phyloP scores from a whole-genome alignment of 768 basidiomycete genomes.

The Rubroboletus satanas region DNA sequence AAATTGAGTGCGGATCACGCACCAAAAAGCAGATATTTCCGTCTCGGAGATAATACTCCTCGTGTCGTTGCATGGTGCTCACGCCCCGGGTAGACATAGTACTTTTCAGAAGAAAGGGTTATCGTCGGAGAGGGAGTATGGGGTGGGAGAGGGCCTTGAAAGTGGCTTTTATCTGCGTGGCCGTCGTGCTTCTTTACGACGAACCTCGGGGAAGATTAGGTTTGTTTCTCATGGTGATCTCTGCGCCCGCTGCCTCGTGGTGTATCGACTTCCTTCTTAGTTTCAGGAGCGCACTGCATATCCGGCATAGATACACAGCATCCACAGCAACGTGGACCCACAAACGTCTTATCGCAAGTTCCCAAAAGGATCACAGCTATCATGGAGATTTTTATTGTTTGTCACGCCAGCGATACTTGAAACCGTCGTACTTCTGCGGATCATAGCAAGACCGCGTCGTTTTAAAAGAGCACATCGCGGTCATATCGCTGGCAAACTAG shows the following conservation, averaged over 20 bases:
- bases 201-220: background rate
- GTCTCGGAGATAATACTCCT: conserved; percentile 48
- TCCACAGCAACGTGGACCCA: conserved; percentile 24
- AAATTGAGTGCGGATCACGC: conserved; percentile 11
- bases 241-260: conserved; percentile 7
- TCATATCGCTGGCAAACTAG: conserved; percentile 7
- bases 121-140: background rate
- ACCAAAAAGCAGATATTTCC: conserved; percentile 57
- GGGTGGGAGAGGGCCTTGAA: background rate
- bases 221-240: conserved; percentile 16
- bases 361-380: background rate
- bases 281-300: background rate
- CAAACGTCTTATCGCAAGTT: conserved; percentile 15
- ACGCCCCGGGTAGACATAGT: conserved; percentile 12
- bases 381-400: background rate
- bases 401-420: conserved; percentile 1
- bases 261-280: conserved; percentile 1
- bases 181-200: conserved; percentile 3
- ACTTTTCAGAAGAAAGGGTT: background rate
- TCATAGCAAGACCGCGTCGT: background rate
- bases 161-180: conserved; percentile 14
- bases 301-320: background rate
- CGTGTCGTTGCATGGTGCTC: conserved; percentile 19
- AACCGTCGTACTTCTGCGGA: conserved; percentile 11
- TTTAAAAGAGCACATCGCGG: conserved; percentile 5